Evolutionary conservation across 2,329 filamentous ascomycete species (phyloP), one percentile per base, ranked within the genome.

Genomic region (Pyrenophora teres): DNA sequence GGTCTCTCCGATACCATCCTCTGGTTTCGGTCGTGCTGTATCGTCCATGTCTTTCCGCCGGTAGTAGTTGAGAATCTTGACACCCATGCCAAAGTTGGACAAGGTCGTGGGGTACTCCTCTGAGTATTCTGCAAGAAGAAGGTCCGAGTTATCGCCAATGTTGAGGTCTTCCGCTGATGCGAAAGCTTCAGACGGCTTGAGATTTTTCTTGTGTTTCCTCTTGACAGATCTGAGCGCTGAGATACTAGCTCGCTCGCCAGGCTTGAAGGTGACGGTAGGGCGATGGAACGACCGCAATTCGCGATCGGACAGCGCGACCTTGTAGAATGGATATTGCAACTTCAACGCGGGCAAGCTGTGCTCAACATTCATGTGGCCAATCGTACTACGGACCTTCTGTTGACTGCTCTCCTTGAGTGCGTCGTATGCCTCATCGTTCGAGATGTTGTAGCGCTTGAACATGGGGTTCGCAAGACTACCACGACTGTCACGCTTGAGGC

Each of bases 21-120:
- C 91, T 53, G 82, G 74, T 77, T 92, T 95, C 1, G 90, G 89
- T 1, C 90, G 83, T 45, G 84, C 82, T 41, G 86, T 84, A 54
- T 94, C 90, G 39, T 95, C 90, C 69, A 68, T 69, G 42, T 91
- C 89, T 66, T 91, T 91, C 52, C 92, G 86, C 33, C 91, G 89
- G 71, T 97, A 97, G 74, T 97, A 99, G 74, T 99, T 97, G 78
- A 97, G 91, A 52, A 99, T 83, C 46, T 92, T 89, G 72, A 88
- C 96, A 45, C 92, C 92, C 94, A 99, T 99, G 60, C 93, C 94
- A 67, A 97, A 96, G 69, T 96, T 97, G 37, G 93, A 97, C 56
- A 99, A 79, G 53, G 96, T 91, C 8, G 88, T 89, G 0, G 94
- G 94, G 57, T 91, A 88, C 67, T 97, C 92, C 74, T 99, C 94